Evolutionary conservation across 108 stramenopile species (phyloP).

Genomic region (Stephanodiscus minutulus): DNA sequence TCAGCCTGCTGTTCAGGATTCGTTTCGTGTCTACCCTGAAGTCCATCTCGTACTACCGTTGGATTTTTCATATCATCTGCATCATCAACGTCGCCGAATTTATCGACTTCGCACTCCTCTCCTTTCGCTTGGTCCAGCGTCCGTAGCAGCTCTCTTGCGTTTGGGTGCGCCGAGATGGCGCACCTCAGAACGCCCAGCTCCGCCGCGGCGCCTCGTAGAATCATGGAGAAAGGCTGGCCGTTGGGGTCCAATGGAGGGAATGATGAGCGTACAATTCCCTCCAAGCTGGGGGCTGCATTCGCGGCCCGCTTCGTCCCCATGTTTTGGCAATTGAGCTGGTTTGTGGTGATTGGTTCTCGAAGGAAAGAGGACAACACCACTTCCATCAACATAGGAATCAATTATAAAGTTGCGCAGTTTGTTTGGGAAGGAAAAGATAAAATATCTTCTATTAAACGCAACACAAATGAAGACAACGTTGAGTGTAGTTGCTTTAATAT

Average conservation of each 20-base stretch:
- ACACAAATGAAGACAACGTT: background rate
- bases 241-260: constrained; percentile 48
- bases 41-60: background rate
- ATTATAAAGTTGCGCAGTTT: too few species aligned
- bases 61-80: background rate
- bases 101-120: constrained; percentile 8
- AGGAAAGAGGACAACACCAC: background rate
- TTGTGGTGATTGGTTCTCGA: background rate
- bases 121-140: background rate
- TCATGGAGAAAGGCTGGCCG: constrained; percentile 44
- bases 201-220: constrained; percentile 39
- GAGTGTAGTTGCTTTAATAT: background rate
- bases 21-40: constrained; percentile 2
- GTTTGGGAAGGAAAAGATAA: background rate
- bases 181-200: constrained; percentile 33
- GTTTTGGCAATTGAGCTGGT: background rate
- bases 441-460: too few species aligned
- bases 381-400: background rate
- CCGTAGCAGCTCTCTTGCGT: constrained; percentile 14
- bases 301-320: constrained; percentile 14
- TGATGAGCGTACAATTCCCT: constrained; percentile 20
- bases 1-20: background rate
- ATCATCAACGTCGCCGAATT: constrained; percentile 16
- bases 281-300: constrained; percentile 7
- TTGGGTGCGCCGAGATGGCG: constrained; percentile 17